These are phyloP conservation scores for Colletotrichum tropicale DNA, from an alignment of 2,329 filamentous ascomycete species.

Conservation along the genomic window DNA sequence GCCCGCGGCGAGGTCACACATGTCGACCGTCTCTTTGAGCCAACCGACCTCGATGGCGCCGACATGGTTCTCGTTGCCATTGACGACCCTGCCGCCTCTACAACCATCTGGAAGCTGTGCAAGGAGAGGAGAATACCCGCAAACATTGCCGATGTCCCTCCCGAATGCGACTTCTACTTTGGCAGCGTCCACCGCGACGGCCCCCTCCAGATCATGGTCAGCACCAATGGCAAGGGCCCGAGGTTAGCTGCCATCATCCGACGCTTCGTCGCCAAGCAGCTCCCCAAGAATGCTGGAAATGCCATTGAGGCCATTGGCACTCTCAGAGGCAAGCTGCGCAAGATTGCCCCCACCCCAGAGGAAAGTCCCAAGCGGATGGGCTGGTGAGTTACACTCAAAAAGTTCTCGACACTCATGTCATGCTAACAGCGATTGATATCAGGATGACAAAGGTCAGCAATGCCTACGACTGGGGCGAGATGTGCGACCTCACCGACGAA, in stretches of 20 bases:
- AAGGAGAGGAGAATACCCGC: slow-evolving; percentile 83
- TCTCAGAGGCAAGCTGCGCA: slow-evolving; percentile 78
- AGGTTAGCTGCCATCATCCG: slow-evolving; percentile 87
- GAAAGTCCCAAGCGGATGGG: slow-evolving; percentile 89
- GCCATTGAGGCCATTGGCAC: slow-evolving; percentile 86
- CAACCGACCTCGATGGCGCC: slow-evolving; percentile 79
- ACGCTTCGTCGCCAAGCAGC: slow-evolving; percentile 75
- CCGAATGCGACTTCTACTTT: slow-evolving; percentile 99
- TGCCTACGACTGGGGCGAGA: slow-evolving; percentile 81
- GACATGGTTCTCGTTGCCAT: slow-evolving; percentile 94
- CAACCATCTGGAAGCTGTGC: slow-evolving; percentile 91
- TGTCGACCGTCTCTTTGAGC: slow-evolving; percentile 82
- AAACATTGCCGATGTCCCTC: slow-evolving; percentile 95
- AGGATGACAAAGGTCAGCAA: slow-evolving; percentile 96
- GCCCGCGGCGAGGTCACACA: slow-evolving; percentile 77
- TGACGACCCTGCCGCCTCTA: slow-evolving; percentile 91
- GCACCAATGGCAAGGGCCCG: slow-evolving; percentile 95
- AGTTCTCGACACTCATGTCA: not conserved
- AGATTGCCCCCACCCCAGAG: slow-evolving; percentile 72
- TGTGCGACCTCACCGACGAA: slow-evolving; percentile 80
- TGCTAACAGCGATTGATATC: not conserved
- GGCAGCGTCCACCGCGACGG: slow-evolving; percentile 94
- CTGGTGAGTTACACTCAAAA: slow-evolving; percentile 60
- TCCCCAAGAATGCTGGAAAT: slow-evolving; percentile 81
- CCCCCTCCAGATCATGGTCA: slow-evolving; percentile 97